phyloP scores from a whole-genome alignment of 805 yeast species.

The Pichia ethanolica region DNA sequence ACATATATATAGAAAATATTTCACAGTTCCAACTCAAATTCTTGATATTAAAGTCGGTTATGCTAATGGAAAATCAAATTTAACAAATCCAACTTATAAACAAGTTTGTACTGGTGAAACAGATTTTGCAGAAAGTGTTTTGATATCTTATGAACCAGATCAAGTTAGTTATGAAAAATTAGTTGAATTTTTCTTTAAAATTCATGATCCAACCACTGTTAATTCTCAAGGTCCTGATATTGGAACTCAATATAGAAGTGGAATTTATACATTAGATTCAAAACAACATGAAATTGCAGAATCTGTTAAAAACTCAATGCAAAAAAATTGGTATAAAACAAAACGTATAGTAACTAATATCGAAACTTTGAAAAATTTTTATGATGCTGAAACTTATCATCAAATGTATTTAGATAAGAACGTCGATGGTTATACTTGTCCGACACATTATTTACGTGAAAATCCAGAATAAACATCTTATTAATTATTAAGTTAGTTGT shows the following conservation, averaged over 20 bases:
- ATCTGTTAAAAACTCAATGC: constrained; percentile 44
- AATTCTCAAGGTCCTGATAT: constrained; percentile 81
- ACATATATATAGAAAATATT: constrained; percentile 68
- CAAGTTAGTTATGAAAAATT: constrained; percentile 52
- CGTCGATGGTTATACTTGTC: constrained; percentile 85
- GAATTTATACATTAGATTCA: constrained; percentile 53
- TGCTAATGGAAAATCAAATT: constrained; percentile 59
- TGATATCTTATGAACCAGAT: constrained; percentile 72
- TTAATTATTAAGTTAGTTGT: background rate
- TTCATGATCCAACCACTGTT: constrained; percentile 88
- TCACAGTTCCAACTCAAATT: constrained; percentile 43
- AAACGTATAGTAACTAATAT: constrained; percentile 63
- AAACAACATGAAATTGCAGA: constrained; percentile 39
- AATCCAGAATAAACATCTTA: background rate
- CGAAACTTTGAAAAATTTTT: constrained; percentile 60
- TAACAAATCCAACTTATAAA: constrained; percentile 51
- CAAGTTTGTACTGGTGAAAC: constrained; percentile 75
- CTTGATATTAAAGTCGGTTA: constrained; percentile 82
- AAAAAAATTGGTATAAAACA: constrained; percentile 68
- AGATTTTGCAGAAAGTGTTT: constrained; percentile 74
- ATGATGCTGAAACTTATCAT: constrained; percentile 95
- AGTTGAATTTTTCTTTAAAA: constrained; percentile 77
- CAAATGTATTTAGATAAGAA: constrained; percentile 74
- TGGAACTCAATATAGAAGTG: constrained; percentile 90
- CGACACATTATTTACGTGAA: constrained; percentile 54